Evolutionary conservation across 352 stramenopile genomes (phyloP).

Genomic region (Peronospora tabacina): DNA sequence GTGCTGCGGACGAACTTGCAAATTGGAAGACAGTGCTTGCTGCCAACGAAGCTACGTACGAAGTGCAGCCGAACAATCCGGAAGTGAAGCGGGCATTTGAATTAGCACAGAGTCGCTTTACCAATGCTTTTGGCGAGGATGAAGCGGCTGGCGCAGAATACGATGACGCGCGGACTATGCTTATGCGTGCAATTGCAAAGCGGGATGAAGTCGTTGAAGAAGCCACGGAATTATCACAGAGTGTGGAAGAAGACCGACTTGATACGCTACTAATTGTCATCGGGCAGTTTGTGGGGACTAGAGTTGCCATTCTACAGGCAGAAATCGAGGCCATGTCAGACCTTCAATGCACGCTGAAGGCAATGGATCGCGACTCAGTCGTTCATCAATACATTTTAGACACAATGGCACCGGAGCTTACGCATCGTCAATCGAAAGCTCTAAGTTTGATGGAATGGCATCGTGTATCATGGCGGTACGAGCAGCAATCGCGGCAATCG

Average conservation of each 20-base stretch:
- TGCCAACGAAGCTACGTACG: slow-evolving; percentile 73
- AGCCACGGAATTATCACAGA: slow-evolving; percentile 67
- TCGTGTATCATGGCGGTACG: slow-evolving; percentile 52
- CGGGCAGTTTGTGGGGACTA: slow-evolving; percentile 80
- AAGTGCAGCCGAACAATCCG: slow-evolving; percentile 70
- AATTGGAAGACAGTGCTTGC: slow-evolving; percentile 71
- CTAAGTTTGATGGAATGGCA: slow-evolving; percentile 78
- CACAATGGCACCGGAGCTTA: slow-evolving; percentile 69
- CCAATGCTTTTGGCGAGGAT: slow-evolving; percentile 56
- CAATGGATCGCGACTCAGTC: slow-evolving; percentile 75
- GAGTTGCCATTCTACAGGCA: slow-evolving; percentile 69
- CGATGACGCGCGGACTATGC: slow-evolving; percentile 42
- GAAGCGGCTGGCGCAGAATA: slow-evolving; percentile 50
- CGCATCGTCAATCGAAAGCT: slow-evolving; percentile 71
- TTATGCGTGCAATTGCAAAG: slow-evolving; percentile 61
- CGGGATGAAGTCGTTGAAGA: slow-evolving; percentile 80
- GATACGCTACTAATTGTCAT: slow-evolving; percentile 82
- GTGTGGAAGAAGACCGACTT: slow-evolving; percentile 74
- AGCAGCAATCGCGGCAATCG: slow-evolving; percentile 31
- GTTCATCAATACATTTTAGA: slow-evolving; percentile 85
- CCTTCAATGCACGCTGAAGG: slow-evolving; percentile 57
- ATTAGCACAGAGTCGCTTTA: slow-evolving; percentile 50
- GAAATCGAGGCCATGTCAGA: slow-evolving; percentile 71
- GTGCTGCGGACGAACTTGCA: slow-evolving; percentile 56
- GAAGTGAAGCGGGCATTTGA: slow-evolving; percentile 68